Base-by-base conservation (phyloP, 176 grass and related monocot species). In the Hordeum marinum region DNA sequence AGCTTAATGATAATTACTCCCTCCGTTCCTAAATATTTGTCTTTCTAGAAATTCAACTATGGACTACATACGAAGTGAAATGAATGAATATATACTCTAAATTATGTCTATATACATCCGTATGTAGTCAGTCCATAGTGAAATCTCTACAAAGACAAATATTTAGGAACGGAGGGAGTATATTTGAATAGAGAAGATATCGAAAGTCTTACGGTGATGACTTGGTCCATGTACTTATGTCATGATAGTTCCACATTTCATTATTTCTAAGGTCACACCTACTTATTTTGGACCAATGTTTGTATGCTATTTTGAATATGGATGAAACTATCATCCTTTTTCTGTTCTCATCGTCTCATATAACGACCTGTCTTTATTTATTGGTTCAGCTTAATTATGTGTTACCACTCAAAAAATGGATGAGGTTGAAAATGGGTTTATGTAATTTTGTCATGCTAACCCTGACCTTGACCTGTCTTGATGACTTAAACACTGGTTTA, bases 1-100 rank as follows among this genome's bases (percentile, higher is more conserved):
- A 59, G 63, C 41, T 81, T 81, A 37, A 86, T 93, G 82, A 76
- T 32, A 73, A n/a, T 41, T 83, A n/a, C n/a, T n/a, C n/a, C n/a
- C n/a, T n/a, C n/a, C n/a, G n/a, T n/a, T n/a, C n/a, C n/a, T n/a
- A n/a, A n/a, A n/a, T n/a, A n/a, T n/a, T n/a, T n/a, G n/a, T n/a
- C n/a, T n/a, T n/a, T n/a, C n/a, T n/a, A n/a, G n/a, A n/a, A n/a
- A n/a, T n/a, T n/a, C n/a, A n/a, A n/a, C n/a, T n/a, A n/a, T n/a
- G n/a, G n/a, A n/a, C n/a, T n/a, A n/a, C n/a, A n/a, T n/a, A n/a
- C n/a, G n/a, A n/a, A n/a, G n/a, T n/a, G n/a, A n/a, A n/a, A n/a
- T n/a, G n/a, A n/a, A n/a, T n/a, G n/a, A n/a, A n/a, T n/a, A n/a
- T n/a, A n/a, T n/a, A n/a, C n/a, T n/a, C n/a, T n/a, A n/a, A n/a